A percentile compares a stretch with the other conserved stretches of the same genome.
phyloP scores from a whole-genome alignment of 2,329 filamentous ascomycete genomes.

The Cladobotryum protrusum region DNA sequence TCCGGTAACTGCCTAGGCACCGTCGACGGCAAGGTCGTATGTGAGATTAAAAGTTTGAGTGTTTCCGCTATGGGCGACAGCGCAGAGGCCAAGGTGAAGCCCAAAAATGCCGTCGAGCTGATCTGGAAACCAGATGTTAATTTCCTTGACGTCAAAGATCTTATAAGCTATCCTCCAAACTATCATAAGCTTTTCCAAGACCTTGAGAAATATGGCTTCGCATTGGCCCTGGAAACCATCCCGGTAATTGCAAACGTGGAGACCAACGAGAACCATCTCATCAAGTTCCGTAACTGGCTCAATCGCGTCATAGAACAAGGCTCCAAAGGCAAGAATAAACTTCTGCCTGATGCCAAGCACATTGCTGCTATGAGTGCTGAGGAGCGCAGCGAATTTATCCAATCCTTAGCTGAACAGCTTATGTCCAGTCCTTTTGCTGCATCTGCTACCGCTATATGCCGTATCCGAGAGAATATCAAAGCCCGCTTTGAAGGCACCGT shows the following conservation, averaged over 20 bases:
- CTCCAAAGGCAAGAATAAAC: conserved; percentile 14
- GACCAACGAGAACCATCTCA: conserved; percentile 17
- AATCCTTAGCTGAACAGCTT: not conserved
- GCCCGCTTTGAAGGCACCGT: not conserved
- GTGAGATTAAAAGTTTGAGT: conserved; percentile 14
- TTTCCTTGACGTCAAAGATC: not conserved
- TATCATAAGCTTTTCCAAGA: not conserved
- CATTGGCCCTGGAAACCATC: not conserved
- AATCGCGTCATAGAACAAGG: conserved; percentile 31
- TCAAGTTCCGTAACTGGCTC: conserved; percentile 29
- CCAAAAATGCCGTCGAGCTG: not conserved
- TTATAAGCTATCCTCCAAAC: not conserved
- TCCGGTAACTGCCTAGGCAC: not conserved
- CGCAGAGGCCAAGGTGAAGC: not conserved
- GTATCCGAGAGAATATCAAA: not conserved
- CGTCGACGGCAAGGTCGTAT: not conserved
- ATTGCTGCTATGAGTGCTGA: not conserved
- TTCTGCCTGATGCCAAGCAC: not conserved
- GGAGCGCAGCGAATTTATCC: not conserved
- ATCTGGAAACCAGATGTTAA: conserved; percentile 1
- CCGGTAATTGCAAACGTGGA: not conserved
- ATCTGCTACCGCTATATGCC: not conserved
- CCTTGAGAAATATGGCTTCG: not conserved
- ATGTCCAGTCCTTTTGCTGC: not conserved
- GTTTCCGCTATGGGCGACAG: conserved; percentile 20